Percentiles rank a stretch among this genome's conserved stretches.
phyloP scores from a whole-genome alignment of 345 rosid species.

The Psidium friedrichsthalianum region DNA sequence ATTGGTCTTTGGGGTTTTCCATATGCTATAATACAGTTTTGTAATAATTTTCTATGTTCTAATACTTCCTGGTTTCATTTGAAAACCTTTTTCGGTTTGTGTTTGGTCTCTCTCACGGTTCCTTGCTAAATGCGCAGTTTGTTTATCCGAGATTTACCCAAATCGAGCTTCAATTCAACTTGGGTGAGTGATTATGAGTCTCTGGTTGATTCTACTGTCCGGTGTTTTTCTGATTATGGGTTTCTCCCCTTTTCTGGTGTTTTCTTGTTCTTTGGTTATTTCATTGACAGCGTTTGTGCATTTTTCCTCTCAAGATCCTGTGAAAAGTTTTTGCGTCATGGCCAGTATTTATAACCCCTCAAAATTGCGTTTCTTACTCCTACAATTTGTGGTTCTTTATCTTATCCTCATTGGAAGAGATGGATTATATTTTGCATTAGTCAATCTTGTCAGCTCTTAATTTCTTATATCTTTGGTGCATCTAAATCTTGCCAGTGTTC shows the following conservation, averaged over 20 bases:
- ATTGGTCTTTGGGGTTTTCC: neutral
- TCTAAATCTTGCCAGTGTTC: neutral
- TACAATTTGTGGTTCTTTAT: neutral
- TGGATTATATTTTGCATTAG: neutral
- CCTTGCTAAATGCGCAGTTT: neutral
- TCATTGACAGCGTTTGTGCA: neutral
- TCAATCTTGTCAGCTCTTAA: neutral
- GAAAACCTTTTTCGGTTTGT: neutral
- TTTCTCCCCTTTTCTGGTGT: neutral
- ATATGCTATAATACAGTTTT: neutral
- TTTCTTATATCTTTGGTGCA: neutral
- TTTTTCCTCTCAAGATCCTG: neutral
- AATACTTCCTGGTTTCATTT: neutral
- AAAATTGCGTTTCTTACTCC: too few species aligned
- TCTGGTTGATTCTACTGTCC: neutral
- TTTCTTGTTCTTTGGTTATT: neutral
- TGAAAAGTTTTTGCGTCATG: neutral
- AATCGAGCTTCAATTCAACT: neutral
- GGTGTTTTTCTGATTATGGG: neutral
- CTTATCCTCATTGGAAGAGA: neutral
- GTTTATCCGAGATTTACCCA: neutral
- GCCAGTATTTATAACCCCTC: neutral
- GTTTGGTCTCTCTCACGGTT: neutral
- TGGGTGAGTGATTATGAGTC: neutral
- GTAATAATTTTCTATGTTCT: neutral